Base-by-base conservation (phyloP, 345 rosid genomes). In the Brassica juncea region DNA sequence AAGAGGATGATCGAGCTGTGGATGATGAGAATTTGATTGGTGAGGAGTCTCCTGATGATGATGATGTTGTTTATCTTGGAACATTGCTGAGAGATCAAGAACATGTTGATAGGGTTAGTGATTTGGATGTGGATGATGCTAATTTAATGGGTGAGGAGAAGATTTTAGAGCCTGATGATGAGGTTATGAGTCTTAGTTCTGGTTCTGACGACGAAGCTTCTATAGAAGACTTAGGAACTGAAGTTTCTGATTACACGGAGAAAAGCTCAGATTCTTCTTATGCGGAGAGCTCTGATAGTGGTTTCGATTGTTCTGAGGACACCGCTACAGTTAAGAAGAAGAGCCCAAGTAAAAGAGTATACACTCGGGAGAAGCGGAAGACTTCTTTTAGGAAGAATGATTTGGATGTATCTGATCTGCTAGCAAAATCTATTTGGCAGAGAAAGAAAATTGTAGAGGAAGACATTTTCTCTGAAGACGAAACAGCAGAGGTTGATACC, bases 361-460 rank as follows among this genome's bases (percentile, higher is more conserved):
- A 21, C 47, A 21, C 37, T 34, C 37, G 37, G 37, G 37, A 37
- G 28, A 74, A 42, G 49, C 64, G 9, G 39, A 70, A 60, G 61
- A 55, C 4, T 54, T 35, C 9, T 12, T 19, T 0, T 63, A 55
- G n/a, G 23, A 27, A 61, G 71, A 35, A 23, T 28, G 37, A 68
- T 42, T 74, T 63, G 35, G 42, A 74, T 61, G 57, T 79, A 25
- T 37, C 57, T 55, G 0, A 66, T 15, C 61, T 71, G 47, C 35
- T 74, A 65, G 72, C 64, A 14, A 71, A 65, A 64, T 81, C 80
- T 62, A 70, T 76, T 23, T 75, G 72, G 80, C 64, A 70, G 25
- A 66, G 32, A 32, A 71, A 12, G 1, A 6, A 81, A 4, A 9
- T 60, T 69, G 25, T 27, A 5, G 27, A 27, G 54, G 80, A 80